Evolutionary conservation across 805 yeast species (phyloP).

Genomic region (Candida awuae): DNA sequence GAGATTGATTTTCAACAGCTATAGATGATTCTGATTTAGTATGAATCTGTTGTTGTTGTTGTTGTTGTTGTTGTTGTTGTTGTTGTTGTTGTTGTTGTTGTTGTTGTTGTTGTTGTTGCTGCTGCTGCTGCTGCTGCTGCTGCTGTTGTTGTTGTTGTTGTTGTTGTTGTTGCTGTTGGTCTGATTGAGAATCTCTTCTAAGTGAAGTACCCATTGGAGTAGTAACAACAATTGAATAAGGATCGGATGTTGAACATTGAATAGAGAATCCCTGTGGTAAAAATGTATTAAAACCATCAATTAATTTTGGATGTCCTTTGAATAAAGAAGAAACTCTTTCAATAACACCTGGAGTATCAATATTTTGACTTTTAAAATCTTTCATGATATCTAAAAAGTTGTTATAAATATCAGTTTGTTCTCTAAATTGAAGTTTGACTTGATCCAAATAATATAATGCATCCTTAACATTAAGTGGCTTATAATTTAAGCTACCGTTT

Average conservation of each 20-base stretch:
- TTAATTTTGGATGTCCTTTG: constrained; percentile 86
- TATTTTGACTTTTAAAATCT: constrained; percentile 91
- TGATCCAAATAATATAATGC: constrained; percentile 93
- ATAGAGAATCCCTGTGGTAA: constrained; percentile 94
- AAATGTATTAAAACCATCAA: constrained; percentile 96
- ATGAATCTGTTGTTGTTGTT: constrained; percentile 11
- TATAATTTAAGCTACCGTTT: constrained; percentile 34
- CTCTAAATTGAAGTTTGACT: constrained; percentile 85
- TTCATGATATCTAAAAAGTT: constrained; percentile 97
- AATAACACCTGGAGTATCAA: constrained; percentile 97
- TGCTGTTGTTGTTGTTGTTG: constrained; percentile 18
- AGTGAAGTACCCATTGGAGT: constrained; percentile 90
- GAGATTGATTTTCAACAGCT: constrained; percentile 12
- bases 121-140: constrained; percentile 6
- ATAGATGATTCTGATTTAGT: constrained; percentile 8
- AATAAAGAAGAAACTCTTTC: constrained; percentile 88
- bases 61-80: constrained; percentile 11
- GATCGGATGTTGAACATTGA: constrained; percentile 89
- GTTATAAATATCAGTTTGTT: constrained; percentile 93
- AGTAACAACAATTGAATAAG: constrained; percentile 86
- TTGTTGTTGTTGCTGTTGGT: constrained; percentile 17
- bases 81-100: constrained; percentile 3
- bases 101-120: constrained; percentile 17
- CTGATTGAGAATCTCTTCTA: constrained; percentile 44
- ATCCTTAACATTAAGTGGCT: constrained; percentile 91